A percentile compares a stretch with the other conserved stretches of the same genome.
These are phyloP conservation scores for Eragrostis curvula DNA, from an alignment of 176 grass and related monocot species.

Conservation along the genomic window DNA sequence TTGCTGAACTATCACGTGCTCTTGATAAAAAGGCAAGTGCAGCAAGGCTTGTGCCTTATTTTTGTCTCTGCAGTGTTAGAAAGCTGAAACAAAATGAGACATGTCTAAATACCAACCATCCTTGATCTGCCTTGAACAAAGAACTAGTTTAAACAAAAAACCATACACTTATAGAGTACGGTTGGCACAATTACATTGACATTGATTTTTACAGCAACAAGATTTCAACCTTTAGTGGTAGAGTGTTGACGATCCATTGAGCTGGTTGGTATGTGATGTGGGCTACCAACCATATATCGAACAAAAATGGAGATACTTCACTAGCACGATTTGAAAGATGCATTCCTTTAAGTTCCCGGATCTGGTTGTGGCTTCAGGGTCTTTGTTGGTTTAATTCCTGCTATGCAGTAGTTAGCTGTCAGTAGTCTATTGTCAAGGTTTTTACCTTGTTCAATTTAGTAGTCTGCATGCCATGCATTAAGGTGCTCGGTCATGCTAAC, in stretches of 20 bases:
- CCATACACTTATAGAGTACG: background rate
- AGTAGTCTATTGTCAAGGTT: too few species aligned
- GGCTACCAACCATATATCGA: background rate
- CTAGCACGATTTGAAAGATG: background rate
- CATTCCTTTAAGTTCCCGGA: conserved; percentile 28
- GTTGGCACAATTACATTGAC: background rate
- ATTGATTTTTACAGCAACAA: background rate
- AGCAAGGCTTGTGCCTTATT: conserved; percentile 19
- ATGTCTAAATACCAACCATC: background rate
- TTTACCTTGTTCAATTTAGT: background rate
- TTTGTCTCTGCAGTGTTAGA: conserved; percentile 20
- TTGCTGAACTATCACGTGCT: conserved; percentile 92
- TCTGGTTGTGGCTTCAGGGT: background rate
- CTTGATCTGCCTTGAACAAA: background rate
- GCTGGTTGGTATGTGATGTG: background rate
- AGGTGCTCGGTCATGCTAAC: background rate
- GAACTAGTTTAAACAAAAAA: background rate
- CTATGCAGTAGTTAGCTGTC: background rate
- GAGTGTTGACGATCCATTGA: background rate
- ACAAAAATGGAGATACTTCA: conserved; percentile 14
- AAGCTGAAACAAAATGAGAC: background rate
- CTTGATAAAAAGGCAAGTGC: conserved; percentile 87
- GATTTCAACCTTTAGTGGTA: background rate
- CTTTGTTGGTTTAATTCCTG: background rate
- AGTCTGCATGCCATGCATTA: background rate